Evolutionary conservation across 768 basidiomycete genomes (phyloP), one percentile per base, ranked within the genome.

Genomic region (Crepidotus variabilis): DNA sequence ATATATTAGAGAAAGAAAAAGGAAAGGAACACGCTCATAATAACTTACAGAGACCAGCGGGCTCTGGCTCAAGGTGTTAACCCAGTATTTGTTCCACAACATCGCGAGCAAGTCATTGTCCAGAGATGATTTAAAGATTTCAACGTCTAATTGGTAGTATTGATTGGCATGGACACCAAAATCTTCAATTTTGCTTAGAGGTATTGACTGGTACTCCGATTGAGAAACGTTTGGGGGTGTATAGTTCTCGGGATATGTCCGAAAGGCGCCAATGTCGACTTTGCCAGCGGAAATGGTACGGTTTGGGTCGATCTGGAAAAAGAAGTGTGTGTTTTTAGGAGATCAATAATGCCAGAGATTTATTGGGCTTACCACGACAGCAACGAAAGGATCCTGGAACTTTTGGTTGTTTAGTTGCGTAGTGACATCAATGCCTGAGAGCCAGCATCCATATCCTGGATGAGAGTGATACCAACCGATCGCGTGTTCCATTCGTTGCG

Each of bases 31-130:
- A 52, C 36, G 54, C 46, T n/a, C n/a, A 32, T 8, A n/a, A n/a
- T 34, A 28, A 69, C 86, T 28, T 56, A 98, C 96, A 20, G 94
- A 94, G 51, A 98, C 89, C 49, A 98, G 71, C 4, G 94, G 89
- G 66, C 92, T 96, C 66, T 93, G 92, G 63, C 91, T 93, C 36
- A 99, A 78, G 2, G 97, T 99, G 64, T 94, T 94, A 22, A 97
- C 93, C 97, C 97, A 99, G 65, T 99, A 99, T 72, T 98, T 98
- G 74, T 99, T 98, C 96, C 96, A 98, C 53, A 99, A 72, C 67
- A 95, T 74, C 20, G 90, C 91, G 45, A 99, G 78, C 2, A 99
- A 75, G 65, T 94, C 86, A 28, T 85, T 87, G 68, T 99, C 97
- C 50, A 95, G 73, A 57, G 81, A 86, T 22, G 88, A 91, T 71